Evolutionary conservation across 495 filamentous ascomycete species (phyloP).

Genomic region (Amorphotheca resinae): DNA sequence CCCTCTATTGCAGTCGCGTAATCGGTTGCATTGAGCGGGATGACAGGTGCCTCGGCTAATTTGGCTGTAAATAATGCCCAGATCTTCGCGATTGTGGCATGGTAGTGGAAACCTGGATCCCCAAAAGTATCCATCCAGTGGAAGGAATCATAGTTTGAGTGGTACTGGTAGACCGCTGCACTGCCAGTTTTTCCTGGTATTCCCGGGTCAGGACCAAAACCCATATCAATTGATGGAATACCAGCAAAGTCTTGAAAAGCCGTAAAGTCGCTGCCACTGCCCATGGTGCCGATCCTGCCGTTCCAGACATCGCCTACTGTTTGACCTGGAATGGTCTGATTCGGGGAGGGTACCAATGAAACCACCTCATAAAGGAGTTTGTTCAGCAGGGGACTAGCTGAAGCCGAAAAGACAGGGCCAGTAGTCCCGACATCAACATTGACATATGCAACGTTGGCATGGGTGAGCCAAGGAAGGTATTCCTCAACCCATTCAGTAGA

Average conservation of each 20-base stretch:
- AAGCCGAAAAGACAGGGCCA: constrained; percentile 56
- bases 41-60: constrained; percentile 62
- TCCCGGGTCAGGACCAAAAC: constrained; percentile 46
- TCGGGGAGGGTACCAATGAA: constrained; percentile 61
- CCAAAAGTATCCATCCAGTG: constrained; percentile 77
- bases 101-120: constrained; percentile 76
- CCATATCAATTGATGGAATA: constrained; percentile 72
- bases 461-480: constrained; percentile 70
- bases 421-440: constrained; percentile 76
- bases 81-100: constrained; percentile 67
- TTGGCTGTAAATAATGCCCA: constrained; percentile 69
- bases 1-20: constrained; percentile 53
- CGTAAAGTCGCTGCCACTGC: constrained; percentile 77
- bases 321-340: constrained; percentile 66
- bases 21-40: constrained; percentile 63
- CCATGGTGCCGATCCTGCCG: constrained; percentile 51
- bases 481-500: constrained; percentile 97
- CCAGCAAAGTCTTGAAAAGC: constrained; percentile 91
- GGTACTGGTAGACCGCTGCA: constrained; percentile 54
- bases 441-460: constrained; percentile 71
- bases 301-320: constrained; percentile 70
- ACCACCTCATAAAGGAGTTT: constrained; percentile 60
- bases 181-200: constrained; percentile 21
- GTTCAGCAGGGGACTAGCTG: constrained; percentile 70
- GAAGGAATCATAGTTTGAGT: constrained; percentile 88